phyloP scores from a whole-genome alignment of 2,329 filamentous ascomycete genomes.

The Blastomyces parvus region DNA sequence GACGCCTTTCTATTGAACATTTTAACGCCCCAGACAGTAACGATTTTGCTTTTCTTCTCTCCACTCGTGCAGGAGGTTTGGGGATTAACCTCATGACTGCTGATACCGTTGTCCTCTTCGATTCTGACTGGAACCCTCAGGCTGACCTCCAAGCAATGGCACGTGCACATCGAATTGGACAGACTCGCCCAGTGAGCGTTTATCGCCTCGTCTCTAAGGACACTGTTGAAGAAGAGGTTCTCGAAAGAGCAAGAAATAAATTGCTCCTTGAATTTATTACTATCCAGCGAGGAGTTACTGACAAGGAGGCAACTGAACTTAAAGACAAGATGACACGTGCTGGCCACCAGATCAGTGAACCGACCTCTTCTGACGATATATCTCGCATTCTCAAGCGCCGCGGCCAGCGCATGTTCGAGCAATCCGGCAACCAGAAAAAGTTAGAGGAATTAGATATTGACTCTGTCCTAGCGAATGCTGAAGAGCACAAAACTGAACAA shows the following conservation, averaged over 20 bases:
- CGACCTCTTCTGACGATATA: constrained; percentile 86
- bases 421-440: constrained; percentile 91
- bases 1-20: constrained; percentile 91
- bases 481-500: constrained; percentile 93
- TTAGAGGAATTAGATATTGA: constrained; percentile 92
- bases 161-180: constrained; percentile 91
- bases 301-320: constrained; percentile 79
- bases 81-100: constrained; percentile 96
- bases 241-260: constrained; percentile 94
- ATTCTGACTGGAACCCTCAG: constrained; percentile 97
- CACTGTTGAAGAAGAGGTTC: constrained; percentile 94
- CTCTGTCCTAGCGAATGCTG: constrained; percentile 89
- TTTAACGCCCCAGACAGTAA: constrained; percentile 95
- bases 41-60: constrained; percentile 93
- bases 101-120: constrained; percentile 88
- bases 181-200: constrained; percentile 91
- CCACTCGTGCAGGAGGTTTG: constrained; percentile 86
- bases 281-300: constrained; percentile 91
- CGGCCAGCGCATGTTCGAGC: constrained; percentile 99
- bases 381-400: constrained; percentile 93
- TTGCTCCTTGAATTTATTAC: constrained; percentile 94
- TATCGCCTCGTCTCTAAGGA: constrained; percentile 96
- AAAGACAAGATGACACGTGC: constrained; percentile 65
- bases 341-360: constrained; percentile 55
- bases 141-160: constrained; percentile 98